Percentiles rank a stretch among this genome's conserved stretches.
These are phyloP conservation scores for Fusarium torreyae DNA, from an alignment of 2,329 filamentous ascomycete species.

Conservation along the genomic window DNA sequence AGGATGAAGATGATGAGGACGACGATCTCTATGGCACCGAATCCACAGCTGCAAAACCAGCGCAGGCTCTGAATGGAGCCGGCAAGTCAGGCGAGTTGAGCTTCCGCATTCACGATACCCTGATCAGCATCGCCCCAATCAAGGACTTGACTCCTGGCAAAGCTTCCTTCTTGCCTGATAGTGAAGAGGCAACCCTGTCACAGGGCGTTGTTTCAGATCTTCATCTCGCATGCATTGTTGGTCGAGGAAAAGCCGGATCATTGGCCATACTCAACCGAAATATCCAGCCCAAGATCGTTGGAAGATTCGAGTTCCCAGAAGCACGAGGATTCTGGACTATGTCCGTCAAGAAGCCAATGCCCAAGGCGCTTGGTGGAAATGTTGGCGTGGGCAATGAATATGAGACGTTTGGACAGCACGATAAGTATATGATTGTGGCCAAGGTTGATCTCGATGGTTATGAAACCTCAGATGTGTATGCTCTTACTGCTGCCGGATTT, in stretches of 20 bases:
- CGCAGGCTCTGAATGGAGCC: constrained; percentile 57
- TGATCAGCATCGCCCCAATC: constrained; percentile 86
- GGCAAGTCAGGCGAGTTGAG: constrained; percentile 74
- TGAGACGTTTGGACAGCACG: constrained; percentile 73
- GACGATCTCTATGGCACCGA: constrained; percentile 74
- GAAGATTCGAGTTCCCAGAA: constrained; percentile 79
- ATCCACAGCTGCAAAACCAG: constrained; percentile 72
- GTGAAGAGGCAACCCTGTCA: constrained; percentile 60
- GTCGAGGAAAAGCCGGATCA: constrained; percentile 76
- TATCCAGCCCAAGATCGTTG: constrained; percentile 80
- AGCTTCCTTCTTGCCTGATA: constrained; percentile 60
- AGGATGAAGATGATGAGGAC: constrained; percentile 75
- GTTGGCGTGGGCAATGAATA: constrained; percentile 69
- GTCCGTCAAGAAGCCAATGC: constrained; percentile 75
- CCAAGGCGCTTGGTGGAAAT: constrained; percentile 69
- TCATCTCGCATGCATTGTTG: constrained; percentile 73
- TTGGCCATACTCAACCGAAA: constrained; percentile 84
- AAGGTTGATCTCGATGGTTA: constrained; percentile 78
- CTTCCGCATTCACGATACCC: constrained; percentile 83
- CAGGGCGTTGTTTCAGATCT: constrained; percentile 68
- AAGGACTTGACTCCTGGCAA: constrained; percentile 80
- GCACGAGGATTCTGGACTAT: constrained; percentile 88
- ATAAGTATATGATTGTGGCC: constrained; percentile 87
- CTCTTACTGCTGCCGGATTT: constrained; percentile 79
- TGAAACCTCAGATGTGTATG: constrained; percentile 85